Evolutionary conservation across 2,329 filamentous ascomycete species (phyloP), one percentile per base, ranked within the genome.

Genomic region (Aspergillus sclerotialis): DNA sequence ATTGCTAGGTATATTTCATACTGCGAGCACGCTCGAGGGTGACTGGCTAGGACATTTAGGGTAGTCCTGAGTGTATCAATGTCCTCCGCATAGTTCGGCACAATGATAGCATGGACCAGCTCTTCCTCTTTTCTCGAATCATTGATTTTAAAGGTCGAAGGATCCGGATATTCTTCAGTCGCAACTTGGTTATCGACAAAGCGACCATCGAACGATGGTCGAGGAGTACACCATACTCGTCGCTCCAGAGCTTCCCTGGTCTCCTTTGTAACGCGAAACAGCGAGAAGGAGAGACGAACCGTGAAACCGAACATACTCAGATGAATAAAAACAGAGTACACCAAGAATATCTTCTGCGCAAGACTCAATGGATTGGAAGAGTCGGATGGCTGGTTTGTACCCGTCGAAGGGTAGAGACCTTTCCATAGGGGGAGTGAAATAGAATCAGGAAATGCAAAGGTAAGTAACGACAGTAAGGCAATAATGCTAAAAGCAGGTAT

Each of bases 1-100:
- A 85, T 85, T 14, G 76, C 82, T 18, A 86, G 68, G 50, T 80
- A 84, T 34, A 86, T 65, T 81, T 85, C 81, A 55, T 85, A 86
- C 32, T 71, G 75, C 46, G 64, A 67, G 35, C 68, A 66, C 16
- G 82, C 81, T 45, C 76, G 72, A 1, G 76, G 70, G 50, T 86
- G 82, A 18, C 73, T 80, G 4, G 79, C 79, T 39, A 85, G 60
- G 14, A 85, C 80, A 26, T 79, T 75, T 13, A 86, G 60, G 0
- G 82, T 85, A 52, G 83, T 79, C 42, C 75, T 70, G 30, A 85
- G 64, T 0, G 77, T 82, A 38, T 82, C 77, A 37, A 78, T 63
- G 37, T 84, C 80, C 55, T 86, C 82, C 57, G 82, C 82, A 63
- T 85, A 86, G 50, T 84, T 84, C 12, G 82, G 82, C 28, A 86